Percentiles rank a stretch among this genome's conserved stretches.
Evolutionary conservation across 2,329 filamentous ascomycete species (phyloP).

Genomic region (Botryotinia calthae): DNA sequence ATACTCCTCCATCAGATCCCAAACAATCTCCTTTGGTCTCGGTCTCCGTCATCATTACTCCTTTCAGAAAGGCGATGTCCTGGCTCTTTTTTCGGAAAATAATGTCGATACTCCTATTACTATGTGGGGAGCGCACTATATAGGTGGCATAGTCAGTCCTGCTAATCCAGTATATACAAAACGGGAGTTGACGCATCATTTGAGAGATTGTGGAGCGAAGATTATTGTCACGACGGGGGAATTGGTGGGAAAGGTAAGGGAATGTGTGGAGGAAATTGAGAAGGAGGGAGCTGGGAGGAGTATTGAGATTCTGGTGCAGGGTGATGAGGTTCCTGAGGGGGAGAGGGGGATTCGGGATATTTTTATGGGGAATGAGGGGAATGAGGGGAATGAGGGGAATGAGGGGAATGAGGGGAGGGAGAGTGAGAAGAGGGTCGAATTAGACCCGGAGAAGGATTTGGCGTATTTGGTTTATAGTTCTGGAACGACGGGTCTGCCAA

Average conservation of each 20-base stretch:
- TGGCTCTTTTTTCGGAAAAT: constrained; percentile 54
- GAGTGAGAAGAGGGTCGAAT: neutral
- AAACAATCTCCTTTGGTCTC: neutral
- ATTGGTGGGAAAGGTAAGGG: constrained; percentile 37
- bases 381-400: no score
- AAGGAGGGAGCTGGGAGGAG: neutral
- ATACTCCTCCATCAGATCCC: neutral
- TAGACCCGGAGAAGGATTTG: constrained; percentile 1
- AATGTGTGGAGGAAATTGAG: neutral
- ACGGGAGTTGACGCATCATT: constrained; percentile 39
- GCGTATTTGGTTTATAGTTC: constrained; percentile 74
- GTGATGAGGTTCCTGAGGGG: neutral
- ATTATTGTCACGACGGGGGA: constrained; percentile 47
- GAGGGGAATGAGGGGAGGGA: neutral
- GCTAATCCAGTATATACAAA: constrained; percentile 53
- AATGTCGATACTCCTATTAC: constrained; percentile 54
- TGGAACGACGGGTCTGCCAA: constrained; percentile 79
- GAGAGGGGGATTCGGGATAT: neutral
- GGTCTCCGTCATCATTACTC: constrained; percentile 42
- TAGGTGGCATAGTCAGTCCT: constrained; percentile 53
- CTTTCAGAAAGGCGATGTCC: constrained; percentile 49
- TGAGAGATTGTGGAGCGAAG: constrained; percentile 36
- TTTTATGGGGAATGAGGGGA: neutral
- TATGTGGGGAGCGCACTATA: constrained; percentile 53
- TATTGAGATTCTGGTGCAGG: neutral